Evolutionary conservation across 192 early-diverging fungal genomes (phyloP), one percentile per base, ranked within the genome.

Genomic region (Diversispora epigaea): DNA sequence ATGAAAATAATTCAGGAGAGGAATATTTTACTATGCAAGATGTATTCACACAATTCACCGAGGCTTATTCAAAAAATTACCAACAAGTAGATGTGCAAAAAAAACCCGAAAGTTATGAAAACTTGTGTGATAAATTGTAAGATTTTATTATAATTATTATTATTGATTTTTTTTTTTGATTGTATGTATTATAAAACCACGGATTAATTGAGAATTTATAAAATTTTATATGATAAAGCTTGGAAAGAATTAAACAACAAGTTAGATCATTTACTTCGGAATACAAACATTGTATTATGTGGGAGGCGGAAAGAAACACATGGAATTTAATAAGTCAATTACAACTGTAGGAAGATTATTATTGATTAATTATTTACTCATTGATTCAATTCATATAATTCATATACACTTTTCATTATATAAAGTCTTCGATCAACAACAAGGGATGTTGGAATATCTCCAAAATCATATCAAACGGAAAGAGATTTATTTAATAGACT

Each of bases 271-370:
- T 60, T 12, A 60, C 21, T 7, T 32, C 12, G 12, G 21, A 60
- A 9, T 11, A 19, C 11, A 19, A 25, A 32, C 21, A 22, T 14
- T 25, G 17, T 60, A 19, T 9, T 12, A 21, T 64, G 6, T 69
- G 67, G 67, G 68, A 71, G n/a, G 49, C 52, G 21, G 68, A 71
- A 19, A 22, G 68, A 14, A 71, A 71, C 43, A 71, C 68, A 1
- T 71, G 68, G 68, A 55, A 56, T 19, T 9, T 71, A 43, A 22
- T 71, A 21, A 41, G 43, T 3, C 32, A 41, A 45, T 71, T 71
- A 55, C 17, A 52, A 43, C 7, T 39, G 68, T 71, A 55, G 8
- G 39, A 21, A 41, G 9, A 32, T 41, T 11, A 43, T 15, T 17
- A 25, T 12, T 19, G 11, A 41, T 57, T 3, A n/a, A 66, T 44